These are phyloP conservation scores for Yamadazyma buinensis DNA, from an alignment of 1,139 yeast species.

Conservation along the genomic window DNA sequence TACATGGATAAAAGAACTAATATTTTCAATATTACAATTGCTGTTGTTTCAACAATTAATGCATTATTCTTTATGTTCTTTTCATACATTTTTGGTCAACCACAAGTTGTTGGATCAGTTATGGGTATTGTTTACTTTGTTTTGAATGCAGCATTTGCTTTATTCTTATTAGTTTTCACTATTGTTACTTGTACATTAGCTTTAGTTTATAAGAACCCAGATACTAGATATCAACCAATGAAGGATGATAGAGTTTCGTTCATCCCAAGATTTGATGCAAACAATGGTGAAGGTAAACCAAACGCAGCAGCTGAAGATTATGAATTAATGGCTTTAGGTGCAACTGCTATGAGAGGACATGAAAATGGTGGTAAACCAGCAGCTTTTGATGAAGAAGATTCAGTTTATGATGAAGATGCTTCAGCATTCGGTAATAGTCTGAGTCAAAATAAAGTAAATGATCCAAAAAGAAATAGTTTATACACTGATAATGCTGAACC, in stretches of 20 bases:
- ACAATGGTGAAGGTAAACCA: conserved; percentile 20
- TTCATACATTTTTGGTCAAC: conserved; percentile 79
- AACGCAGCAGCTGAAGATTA: conserved; percentile 49
- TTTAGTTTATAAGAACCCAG: conserved; percentile 85
- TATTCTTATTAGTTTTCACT: conserved; percentile 77
- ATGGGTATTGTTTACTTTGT: conserved; percentile 93
- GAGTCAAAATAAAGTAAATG: conserved; percentile 10
- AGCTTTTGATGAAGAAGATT: conserved; percentile 32
- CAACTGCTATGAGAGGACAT: conserved; percentile 81
- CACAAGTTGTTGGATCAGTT: conserved; percentile 81
- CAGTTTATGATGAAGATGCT: conserved; percentile 32
- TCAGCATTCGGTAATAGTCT: conserved; percentile 14
- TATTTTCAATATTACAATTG: conserved; percentile 81
- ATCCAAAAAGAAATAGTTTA: conserved; percentile 30
- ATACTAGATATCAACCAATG: conserved; percentile 93
- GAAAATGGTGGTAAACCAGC: conserved; percentile 38
- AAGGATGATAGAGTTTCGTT: conserved; percentile 94
- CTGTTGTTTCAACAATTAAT: conserved; percentile 74
- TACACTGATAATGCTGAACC: conserved; percentile 32
- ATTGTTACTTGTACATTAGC: conserved; percentile 86
- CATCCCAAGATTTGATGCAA: conserved; percentile 56
- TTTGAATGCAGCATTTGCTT: conserved; percentile 84
- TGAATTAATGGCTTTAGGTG: conserved; percentile 86
- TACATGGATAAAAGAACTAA: conserved; percentile 94
- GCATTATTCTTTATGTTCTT: conserved; percentile 86